Evolutionary conservation across 208 protist species (phyloP).

Genomic region (Lotmaria passim): DNA sequence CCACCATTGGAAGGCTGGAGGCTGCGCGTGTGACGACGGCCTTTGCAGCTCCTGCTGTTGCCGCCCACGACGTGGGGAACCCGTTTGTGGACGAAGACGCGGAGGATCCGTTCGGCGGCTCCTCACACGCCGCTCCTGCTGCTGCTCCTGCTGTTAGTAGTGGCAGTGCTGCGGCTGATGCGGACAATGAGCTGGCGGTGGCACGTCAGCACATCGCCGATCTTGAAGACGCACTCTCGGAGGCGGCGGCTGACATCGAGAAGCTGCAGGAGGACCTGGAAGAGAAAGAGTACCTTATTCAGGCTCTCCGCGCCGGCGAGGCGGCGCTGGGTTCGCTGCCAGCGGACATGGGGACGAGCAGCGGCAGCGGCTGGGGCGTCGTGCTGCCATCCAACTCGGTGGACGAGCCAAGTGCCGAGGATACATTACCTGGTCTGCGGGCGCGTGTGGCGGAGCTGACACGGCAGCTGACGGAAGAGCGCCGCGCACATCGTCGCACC

Average conservation of each 20-base stretch:
- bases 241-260: conserved; percentile 23
- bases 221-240: conserved; percentile 28
- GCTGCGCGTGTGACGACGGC: not conserved
- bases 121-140: not conserved
- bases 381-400: not conserved
- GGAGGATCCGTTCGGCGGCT: not conserved
- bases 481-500: not conserved
- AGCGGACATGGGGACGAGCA: conserved; percentile 7
- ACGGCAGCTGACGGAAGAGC: conserved; percentile 13
- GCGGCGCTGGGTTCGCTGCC: conserved; percentile 21
- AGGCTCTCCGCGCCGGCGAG: conserved; percentile 30
- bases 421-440: conserved; percentile 6
- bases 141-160: too few species aligned
- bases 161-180: not conserved
- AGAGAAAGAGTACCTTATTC: conserved; percentile 27
- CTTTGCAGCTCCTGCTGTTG: not conserved
- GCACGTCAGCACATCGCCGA: conserved; percentile 16
- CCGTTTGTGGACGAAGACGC: not conserved
- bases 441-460: conserved; percentile 14
- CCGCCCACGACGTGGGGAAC: not conserved
- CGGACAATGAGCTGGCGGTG: not conserved
- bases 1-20: too few species aligned
- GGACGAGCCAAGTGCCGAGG: not conserved
- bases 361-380: conserved; percentile 10
- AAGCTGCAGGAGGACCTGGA: conserved; percentile 29